Conservation (phyloP, 2,329 filamentous ascomycete species). For the Colletotrichum orbiculare region DNA sequence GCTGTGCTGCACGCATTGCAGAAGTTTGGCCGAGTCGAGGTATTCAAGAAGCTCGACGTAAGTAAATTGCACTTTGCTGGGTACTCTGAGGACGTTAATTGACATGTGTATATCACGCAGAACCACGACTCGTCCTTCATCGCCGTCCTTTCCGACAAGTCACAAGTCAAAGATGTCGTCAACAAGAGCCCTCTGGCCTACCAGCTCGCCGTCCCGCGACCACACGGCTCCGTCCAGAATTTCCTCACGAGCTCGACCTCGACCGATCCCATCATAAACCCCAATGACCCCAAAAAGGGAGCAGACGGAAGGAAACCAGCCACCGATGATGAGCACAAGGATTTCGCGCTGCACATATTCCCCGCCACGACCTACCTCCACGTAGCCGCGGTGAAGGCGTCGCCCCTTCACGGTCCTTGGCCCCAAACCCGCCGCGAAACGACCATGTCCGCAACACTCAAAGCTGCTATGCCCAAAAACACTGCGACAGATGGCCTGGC, state of each 20-base stretch:
- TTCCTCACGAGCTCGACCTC: constrained; percentile 43
- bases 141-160: constrained; percentile 55
- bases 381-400: constrained; percentile 47
- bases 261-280: constrained; percentile 25
- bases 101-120: constrained; percentile 42
- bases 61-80: not conserved
- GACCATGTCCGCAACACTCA: constrained; percentile 50
- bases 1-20: constrained; percentile 64
- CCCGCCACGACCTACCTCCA: constrained; percentile 54
- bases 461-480: constrained; percentile 51
- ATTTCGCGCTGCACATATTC: constrained; percentile 57
- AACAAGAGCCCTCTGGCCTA: constrained; percentile 60
- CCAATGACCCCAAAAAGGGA: not conserved
- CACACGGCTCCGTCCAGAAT: constrained; percentile 42
- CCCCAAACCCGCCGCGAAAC: constrained; percentile 45
- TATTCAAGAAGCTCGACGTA: constrained; percentile 62
- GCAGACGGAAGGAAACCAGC: not conserved
- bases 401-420: constrained; percentile 56
- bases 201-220: constrained; percentile 48
- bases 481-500: constrained; percentile 52
- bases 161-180: constrained; percentile 54
- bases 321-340: constrained; percentile 40
- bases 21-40: constrained; percentile 60
- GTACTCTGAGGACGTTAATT: not conserved
- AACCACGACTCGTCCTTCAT: constrained; percentile 62